A percentile compares a stretch with the other conserved stretches of the same genome.
Conservation (phyloP, 2,329 filamentous ascomycete species). For the Cladosporium sp. region DNA sequence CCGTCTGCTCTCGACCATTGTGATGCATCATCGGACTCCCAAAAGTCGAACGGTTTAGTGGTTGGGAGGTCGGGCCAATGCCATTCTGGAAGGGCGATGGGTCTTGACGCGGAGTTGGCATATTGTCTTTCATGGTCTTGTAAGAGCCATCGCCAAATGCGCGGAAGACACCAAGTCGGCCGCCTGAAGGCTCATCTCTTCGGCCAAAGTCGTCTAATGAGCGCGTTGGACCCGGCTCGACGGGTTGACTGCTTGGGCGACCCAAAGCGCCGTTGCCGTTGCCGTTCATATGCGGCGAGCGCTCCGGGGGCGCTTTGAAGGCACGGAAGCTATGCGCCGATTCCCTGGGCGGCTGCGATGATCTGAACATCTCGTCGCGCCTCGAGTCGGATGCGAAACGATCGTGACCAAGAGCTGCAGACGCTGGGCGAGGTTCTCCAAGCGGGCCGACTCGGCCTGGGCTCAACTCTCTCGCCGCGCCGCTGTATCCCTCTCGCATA, state of each 20-base stretch:
- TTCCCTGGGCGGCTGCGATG: slow-evolving; percentile 35
- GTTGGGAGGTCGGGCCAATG: slow-evolving; percentile 30
- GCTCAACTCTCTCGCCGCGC: slow-evolving; percentile 28
- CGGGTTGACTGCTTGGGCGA: slow-evolving; percentile 40
- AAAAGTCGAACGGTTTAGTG: slow-evolving; percentile 27
- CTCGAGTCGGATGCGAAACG: slow-evolving; percentile 30
- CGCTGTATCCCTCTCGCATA: slow-evolving; percentile 35
- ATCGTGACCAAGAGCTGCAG: slow-evolving; percentile 24
- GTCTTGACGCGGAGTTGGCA: slow-evolving; percentile 26
- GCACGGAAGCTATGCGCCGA: slow-evolving; percentile 35
- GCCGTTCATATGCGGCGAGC: slow-evolving; percentile 27
- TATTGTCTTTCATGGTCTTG: slow-evolving; percentile 26
- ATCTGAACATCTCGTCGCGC: slow-evolving; percentile 34
- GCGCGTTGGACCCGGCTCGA: slow-evolving; percentile 24
- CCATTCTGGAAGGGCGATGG: slow-evolving; percentile 28
- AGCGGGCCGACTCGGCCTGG: slow-evolving; percentile 28
- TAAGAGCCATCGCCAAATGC: slow-evolving; percentile 17
- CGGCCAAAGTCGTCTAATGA: slow-evolving; percentile 13
- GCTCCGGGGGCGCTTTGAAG: slow-evolving; percentile 25
- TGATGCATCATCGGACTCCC: slow-evolving; percentile 33
- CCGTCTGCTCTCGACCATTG: slow-evolving; percentile 25
- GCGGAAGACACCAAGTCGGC: slow-evolving; percentile 19
- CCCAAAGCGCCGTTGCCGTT: slow-evolving; percentile 23
- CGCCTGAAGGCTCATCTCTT: slow-evolving; percentile 12
- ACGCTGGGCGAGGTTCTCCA: slow-evolving; percentile 29